Base-by-base conservation (phyloP, 2,329 filamentous ascomycete genomes). In the Paracoccidioides lutzii region DNA sequence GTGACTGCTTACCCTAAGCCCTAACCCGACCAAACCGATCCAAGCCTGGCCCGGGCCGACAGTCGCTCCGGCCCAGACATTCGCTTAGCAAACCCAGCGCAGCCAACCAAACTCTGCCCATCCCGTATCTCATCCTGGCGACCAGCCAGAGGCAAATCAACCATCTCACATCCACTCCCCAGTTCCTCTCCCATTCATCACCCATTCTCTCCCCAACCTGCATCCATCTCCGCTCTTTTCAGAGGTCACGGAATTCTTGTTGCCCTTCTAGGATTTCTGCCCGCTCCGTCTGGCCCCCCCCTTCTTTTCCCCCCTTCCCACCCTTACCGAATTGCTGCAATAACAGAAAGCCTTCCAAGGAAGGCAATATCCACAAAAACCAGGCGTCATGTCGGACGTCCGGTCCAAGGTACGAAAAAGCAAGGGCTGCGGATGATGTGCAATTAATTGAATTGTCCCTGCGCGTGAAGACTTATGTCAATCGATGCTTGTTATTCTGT, bases 321-420 rank as follows among this genome's bases (percentile, higher is more conserved):
- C 65, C 61, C 60, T 57, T 55, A 61, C 63, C 71, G 69, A 72
- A 71, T 73, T 75, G 72, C 66, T 67, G 73, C 70, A 70, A 73
- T 74, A 73, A 71, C 66, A 68, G 69, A 68, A 69, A 68, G 71
- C 73, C 75, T 75, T 76, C 73, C 69, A 65, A 68, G 73, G 75
- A 76, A 76, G 75, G 74, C 73, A 67, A 53, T 51, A 56, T 43
- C 41, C 41, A 43, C 68, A 66, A 71, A 66, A 66, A 66, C 67
- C 69, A 71, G 74, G 68, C 74, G 73, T 75, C 72, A 77, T 76
- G 75, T 64, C 71, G 65, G 75, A 76, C 72, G 73, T 77, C 69
- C 74, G 74, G 72, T 76, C 73, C 65, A 76, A 76, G 74, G 75
- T 77, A 71, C 65, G 73, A 61, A 44, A 33, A n/a, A 48, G 43